Conservation (phyloP, 352 stramenopile genomes). For the Globisporangium irregulare region DNA sequence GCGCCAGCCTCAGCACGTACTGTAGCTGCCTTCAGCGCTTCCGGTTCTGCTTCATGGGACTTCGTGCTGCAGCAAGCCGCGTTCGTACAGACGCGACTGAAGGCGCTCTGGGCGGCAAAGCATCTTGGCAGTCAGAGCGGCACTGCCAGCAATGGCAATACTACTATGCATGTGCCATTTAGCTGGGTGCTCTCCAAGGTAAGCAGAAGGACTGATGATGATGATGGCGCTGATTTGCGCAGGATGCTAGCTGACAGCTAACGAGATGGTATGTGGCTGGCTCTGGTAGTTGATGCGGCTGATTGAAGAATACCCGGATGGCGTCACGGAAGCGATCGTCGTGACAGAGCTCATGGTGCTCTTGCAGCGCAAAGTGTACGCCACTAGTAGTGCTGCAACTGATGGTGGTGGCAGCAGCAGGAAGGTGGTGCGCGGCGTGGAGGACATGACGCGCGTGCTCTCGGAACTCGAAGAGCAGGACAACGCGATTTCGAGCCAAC, state of each 20-base stretch:
- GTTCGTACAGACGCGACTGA: slow-evolving; percentile 37
- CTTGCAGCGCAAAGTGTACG: slow-evolving; percentile 31
- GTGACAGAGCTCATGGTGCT: slow-evolving; percentile 55
- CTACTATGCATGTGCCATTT: slow-evolving; percentile 35
- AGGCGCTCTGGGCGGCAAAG: slow-evolving; percentile 38
- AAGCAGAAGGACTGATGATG: background rate
- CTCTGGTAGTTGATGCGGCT: slow-evolving; percentile 38
- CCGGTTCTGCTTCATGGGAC: slow-evolving; percentile 18
- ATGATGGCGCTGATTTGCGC: background rate
- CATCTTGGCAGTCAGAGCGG: slow-evolving; percentile 9
- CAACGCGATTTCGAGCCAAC: slow-evolving; percentile 32
- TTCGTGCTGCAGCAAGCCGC: slow-evolving; percentile 48
- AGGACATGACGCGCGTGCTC: slow-evolving; percentile 37
- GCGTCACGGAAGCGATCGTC: slow-evolving; percentile 58
- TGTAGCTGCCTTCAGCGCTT: background rate
- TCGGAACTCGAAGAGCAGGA: slow-evolving; percentile 33
- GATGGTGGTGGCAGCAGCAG: slow-evolving; percentile 10
- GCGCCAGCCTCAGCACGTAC: background rate
- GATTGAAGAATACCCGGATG: slow-evolving; percentile 64
- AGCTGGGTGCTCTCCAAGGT: slow-evolving; percentile 61
- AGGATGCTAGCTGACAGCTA: background rate
- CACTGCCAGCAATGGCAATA: background rate
- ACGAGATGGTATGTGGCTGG: slow-evolving; percentile 1
- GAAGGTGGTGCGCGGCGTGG: slow-evolving; percentile 28
- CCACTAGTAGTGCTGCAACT: background rate